Evolutionary conservation across 2,329 filamentous ascomycete genomes (phyloP).

Genomic region (Rutstroemia sp.): DNA sequence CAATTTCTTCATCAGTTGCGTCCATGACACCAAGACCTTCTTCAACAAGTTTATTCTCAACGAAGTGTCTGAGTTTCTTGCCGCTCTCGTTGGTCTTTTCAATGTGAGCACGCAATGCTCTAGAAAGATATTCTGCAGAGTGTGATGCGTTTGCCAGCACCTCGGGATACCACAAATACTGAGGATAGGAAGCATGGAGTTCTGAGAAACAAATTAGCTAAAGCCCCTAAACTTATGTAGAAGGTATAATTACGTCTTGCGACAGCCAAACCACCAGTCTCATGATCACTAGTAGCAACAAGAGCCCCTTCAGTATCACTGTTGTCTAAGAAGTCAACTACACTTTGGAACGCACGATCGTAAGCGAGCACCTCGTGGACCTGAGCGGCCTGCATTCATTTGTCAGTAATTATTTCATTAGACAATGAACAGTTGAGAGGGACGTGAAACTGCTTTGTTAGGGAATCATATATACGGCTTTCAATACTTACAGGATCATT

Average conservation of each 20-base stretch:
- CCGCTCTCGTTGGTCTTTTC: conserved; percentile 6
- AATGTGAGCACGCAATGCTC: conserved; percentile 55
- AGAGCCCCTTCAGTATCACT: conserved; percentile 70
- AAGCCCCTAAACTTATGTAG: neutral
- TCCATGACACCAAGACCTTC: conserved; percentile 71
- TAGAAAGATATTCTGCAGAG: conserved; percentile 62
- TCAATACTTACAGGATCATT: conserved; percentile 57
- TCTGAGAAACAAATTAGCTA: conserved; percentile 32
- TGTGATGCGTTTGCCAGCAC: conserved; percentile 74
- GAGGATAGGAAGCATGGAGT: conserved; percentile 52
- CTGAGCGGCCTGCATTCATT: conserved; percentile 47
- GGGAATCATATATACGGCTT: too few relatives aligned
- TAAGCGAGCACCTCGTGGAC: conserved; percentile 94
- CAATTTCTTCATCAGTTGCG: conserved; percentile 63
- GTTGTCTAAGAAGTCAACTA: conserved; percentile 75
- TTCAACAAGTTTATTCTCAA: conserved; percentile 60
- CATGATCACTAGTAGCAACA: conserved; percentile 89
- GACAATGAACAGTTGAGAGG: neutral
- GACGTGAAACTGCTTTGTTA: too few relatives aligned
- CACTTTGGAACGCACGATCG: conserved; percentile 75
- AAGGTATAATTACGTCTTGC: conserved; percentile 56
- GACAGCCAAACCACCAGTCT: conserved; percentile 81
- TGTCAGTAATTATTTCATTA: neutral
- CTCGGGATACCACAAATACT: conserved; percentile 74
- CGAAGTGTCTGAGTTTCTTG: conserved; percentile 48